Conservation (phyloP, 169 alveolate genomes). For the Plasmodium knowlesi region DNA sequence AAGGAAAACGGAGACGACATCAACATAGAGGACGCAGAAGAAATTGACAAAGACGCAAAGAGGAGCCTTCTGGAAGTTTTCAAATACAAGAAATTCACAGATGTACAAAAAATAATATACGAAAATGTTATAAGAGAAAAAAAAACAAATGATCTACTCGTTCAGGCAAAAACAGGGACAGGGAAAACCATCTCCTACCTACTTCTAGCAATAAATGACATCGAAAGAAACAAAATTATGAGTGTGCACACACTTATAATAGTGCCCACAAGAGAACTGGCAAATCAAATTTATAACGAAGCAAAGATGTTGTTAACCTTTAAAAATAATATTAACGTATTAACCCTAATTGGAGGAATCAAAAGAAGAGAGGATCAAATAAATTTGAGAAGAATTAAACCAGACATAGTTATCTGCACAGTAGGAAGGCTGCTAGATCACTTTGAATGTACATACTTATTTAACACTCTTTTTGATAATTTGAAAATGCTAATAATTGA, state of each 20-base stretch:
- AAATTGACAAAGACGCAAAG: slow-evolving; percentile 56
- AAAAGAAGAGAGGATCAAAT: slow-evolving; percentile 92
- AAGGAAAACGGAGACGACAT: neutral
- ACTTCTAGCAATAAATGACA: slow-evolving; percentile 92
- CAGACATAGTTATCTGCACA: slow-evolving; percentile 95
- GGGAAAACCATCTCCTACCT: slow-evolving; percentile 94
- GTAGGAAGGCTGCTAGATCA: slow-evolving; percentile 96
- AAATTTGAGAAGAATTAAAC: slow-evolving; percentile 88
- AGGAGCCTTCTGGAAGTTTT: slow-evolving; percentile 52
- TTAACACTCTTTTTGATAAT: slow-evolving; percentile 87
- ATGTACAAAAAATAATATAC: slow-evolving; percentile 70
- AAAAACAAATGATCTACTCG: slow-evolving; percentile 85
- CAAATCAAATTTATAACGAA: slow-evolving; percentile 91
- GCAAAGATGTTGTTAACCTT: slow-evolving; percentile 91
- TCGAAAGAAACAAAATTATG: slow-evolving; percentile 87
- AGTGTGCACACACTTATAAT: slow-evolving; percentile 91
- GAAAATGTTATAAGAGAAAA: slow-evolving; percentile 54
- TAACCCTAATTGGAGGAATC: slow-evolving; percentile 95
- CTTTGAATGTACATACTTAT: slow-evolving; percentile 93
- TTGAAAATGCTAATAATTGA: slow-evolving; percentile 92
- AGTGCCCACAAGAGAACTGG: slow-evolving; percentile 97
- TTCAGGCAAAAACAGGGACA: slow-evolving; percentile 96
- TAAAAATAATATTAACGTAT: slow-evolving; percentile 90
- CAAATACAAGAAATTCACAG: slow-evolving; percentile 67
- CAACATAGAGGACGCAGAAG: slow-evolving; percentile 32